Conservation (phyloP, 192 early-diverging fungal species). For the Umbelopsis vinacea region DNA sequence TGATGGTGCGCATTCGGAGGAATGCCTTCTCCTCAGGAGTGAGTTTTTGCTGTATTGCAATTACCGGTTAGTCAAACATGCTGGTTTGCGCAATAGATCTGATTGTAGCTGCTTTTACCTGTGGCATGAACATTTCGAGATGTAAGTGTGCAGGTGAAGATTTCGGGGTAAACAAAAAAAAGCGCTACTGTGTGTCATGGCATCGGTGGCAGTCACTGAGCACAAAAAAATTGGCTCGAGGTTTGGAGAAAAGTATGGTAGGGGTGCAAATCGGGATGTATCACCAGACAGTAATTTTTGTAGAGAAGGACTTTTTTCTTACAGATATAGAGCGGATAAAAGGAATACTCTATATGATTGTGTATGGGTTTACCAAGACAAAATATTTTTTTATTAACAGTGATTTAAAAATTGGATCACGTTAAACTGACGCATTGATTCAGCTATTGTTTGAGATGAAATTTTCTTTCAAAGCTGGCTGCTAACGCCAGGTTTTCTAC, state of each 20-base stretch:
- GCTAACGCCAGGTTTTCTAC: background rate
- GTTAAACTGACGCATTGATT: background rate
- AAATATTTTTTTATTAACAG: background rate
- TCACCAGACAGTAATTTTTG: too few relatives aligned
- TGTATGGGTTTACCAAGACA: too few relatives aligned
- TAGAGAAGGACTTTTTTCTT: too few relatives aligned
- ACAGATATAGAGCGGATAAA: too few relatives aligned
- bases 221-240: background rate
- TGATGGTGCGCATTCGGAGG: slow-evolving; percentile 38
- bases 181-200: background rate
- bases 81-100: background rate
- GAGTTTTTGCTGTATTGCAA: slow-evolving; percentile 32
- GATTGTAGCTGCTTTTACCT: slow-evolving; percentile 23
- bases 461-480: background rate
- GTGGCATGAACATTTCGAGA: slow-evolving; percentile 37
- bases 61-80: background rate
- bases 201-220: background rate
- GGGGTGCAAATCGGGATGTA: too few relatives aligned
- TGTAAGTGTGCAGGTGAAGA: background rate
- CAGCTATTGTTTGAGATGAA: background rate
- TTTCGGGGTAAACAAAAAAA: background rate
- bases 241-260: too few relatives aligned
- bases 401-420: background rate
- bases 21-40: slow-evolving; percentile 42
- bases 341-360: too few relatives aligned